phyloP scores from a whole-genome alignment of 2,329 filamentous ascomycete genomes.

The Pezicula radicicola region DNA sequence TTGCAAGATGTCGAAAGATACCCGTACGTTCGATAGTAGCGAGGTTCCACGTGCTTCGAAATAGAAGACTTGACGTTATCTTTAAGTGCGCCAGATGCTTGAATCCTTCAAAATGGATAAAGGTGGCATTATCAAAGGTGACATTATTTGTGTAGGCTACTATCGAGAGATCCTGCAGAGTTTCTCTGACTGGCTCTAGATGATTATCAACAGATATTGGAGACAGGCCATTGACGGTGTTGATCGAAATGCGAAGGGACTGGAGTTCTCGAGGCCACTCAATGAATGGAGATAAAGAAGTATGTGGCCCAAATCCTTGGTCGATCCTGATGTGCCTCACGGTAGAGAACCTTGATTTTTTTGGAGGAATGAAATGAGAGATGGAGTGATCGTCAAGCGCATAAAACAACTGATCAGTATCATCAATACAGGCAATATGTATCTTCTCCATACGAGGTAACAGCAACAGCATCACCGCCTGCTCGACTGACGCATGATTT shows the following conservation, averaged over 20 bases:
- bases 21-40: neutral
- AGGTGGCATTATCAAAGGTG: neutral
- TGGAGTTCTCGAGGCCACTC: neutral
- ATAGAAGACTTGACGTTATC: neutral
- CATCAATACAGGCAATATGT: neutral
- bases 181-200: conserved; percentile 1
- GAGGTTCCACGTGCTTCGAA: neutral
- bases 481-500: neutral
- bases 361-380: neutral
- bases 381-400: neutral
- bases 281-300: neutral
- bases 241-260: neutral
- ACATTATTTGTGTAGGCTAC: neutral
- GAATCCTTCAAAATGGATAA: conserved; percentile 2
- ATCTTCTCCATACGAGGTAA: conserved; percentile 2
- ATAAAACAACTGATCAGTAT: neutral
- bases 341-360: neutral
- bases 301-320: neutral
- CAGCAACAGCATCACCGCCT: neutral
- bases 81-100: neutral
- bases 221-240: neutral
- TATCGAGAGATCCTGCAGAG: neutral
- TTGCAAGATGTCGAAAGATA: conserved; percentile 1
- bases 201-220: neutral
- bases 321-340: neutral